phyloP scores from a whole-genome alignment of 108 stramenopile species.

The Skeletonema potamos region DNA sequence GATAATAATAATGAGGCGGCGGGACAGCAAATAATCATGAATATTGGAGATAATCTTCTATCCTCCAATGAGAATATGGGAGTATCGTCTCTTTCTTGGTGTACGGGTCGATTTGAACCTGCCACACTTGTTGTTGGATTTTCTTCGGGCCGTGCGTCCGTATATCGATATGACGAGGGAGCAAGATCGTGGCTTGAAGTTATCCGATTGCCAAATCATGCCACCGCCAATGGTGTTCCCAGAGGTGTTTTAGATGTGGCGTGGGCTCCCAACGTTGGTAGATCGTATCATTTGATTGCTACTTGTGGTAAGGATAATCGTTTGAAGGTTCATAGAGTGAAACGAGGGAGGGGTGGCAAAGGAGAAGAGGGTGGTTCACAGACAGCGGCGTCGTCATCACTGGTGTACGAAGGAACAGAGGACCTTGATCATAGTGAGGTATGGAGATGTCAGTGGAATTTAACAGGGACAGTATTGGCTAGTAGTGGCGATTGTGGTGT shows the following conservation, averaged over 20 bases:
- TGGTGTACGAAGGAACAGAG: constrained; percentile 69
- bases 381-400: constrained; percentile 8
- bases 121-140: constrained; percentile 87
- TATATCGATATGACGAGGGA: constrained; percentile 71
- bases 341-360: constrained; percentile 20
- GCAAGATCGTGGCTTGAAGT: constrained; percentile 66
- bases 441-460: constrained; percentile 89
- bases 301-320: constrained; percentile 53
- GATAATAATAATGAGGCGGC: constrained; percentile 3
- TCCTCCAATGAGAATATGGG: constrained; percentile 44
- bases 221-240: constrained; percentile 34
- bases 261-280: constrained; percentile 94
- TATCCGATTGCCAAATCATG: constrained; percentile 48
- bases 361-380: constrained; percentile 10
- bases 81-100: constrained; percentile 89
- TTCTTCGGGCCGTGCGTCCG: constrained; percentile 42
- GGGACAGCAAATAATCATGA: background rate
- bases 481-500: constrained; percentile 81
- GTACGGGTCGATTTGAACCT: constrained; percentile 88
- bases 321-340: constrained; percentile 45
- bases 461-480: constrained; percentile 91
- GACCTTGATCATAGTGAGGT: constrained; percentile 51
- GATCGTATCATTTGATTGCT: constrained; percentile 90
- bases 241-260: constrained; percentile 85
- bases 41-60: background rate